Conservation (phyloP, 2,329 filamentous ascomycete genomes). For the Thelonectria discophora region DNA sequence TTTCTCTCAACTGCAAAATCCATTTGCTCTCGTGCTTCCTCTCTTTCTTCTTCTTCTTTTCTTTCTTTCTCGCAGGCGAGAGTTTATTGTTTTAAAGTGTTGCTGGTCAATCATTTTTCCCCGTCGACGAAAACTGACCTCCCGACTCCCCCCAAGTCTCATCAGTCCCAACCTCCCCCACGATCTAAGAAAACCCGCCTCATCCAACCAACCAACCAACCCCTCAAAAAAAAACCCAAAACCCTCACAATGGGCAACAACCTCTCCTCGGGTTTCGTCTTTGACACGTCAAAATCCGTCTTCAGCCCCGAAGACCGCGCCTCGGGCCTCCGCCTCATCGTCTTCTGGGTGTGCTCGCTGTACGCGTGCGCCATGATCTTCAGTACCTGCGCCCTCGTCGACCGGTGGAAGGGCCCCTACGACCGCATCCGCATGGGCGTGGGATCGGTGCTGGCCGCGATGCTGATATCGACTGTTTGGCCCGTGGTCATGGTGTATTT, state of each 20-base stretch:
- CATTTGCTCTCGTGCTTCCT: conserved; percentile 27
- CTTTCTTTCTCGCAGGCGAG: conserved; percentile 40
- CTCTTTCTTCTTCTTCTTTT: conserved; percentile 14
- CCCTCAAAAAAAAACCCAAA: neutral
- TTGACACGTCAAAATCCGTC: conserved; percentile 49
- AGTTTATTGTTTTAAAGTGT: conserved; percentile 8
- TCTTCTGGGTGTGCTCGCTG: conserved; percentile 48
- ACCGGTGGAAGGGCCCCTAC: conserved; percentile 53
- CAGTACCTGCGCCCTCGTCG: conserved; percentile 52
- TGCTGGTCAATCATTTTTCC: conserved; percentile 17
- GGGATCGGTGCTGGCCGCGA: conserved; percentile 44
- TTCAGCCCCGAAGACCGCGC: conserved; percentile 45
- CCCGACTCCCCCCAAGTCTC: no score
- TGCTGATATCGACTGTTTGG: conserved; percentile 48
- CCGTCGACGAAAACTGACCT: no score
- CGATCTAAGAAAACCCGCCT: neutral
- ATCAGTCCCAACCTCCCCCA: neutral
- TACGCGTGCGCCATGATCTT: conserved; percentile 54
- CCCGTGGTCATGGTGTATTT: conserved; percentile 50
- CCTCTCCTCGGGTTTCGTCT: conserved; percentile 50
- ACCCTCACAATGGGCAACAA: conserved; percentile 50
- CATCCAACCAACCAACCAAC: neutral
- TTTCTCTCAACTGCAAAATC: conserved; percentile 2
- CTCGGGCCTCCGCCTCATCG: conserved; percentile 45
- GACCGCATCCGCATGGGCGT: conserved; percentile 45